Base-by-base conservation (phyloP, 2,329 filamentous ascomycete species). In the Byssochlamys sp. region DNA sequence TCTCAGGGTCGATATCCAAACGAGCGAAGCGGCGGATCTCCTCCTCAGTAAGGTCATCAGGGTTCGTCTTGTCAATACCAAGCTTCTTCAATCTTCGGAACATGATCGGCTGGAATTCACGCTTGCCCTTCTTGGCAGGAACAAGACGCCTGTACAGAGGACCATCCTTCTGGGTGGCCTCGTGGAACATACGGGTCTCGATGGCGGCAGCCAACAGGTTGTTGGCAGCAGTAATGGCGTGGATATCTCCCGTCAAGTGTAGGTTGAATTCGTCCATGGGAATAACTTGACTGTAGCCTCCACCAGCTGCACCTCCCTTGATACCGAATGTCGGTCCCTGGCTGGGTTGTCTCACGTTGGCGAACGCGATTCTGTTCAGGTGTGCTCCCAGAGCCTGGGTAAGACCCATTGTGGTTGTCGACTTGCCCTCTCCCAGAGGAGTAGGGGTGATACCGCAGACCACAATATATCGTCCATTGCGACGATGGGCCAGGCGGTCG, bases 231-330 rank as follows among this genome's bases (percentile, higher is more conserved):
- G 91, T 91, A 69, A 99, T 94, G 63, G 94, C 94, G 73, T 99
- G 94, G 58, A 99, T 97, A 72, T 99, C 94, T 67, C 94, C 94
- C 57, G 94, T 99, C 68, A 99, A 78, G 74, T 99, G 94, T 70
- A 99, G 80, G 77, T 99, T 99, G 80, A 99, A 99, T 75, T 99
- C 94, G 67, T 99, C 94, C 94, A 99, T 99, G 59, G 94, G 94
- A 67, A 99, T 97, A 69, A 99, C 94, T 74, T 99, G 94, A 73
- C 90, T 96, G 83, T 97, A 99, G 45, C 94, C 94, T 73, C 94
- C 94, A 68, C 94, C 94, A 57, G 94, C 94, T 59, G 94, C 94
- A 68, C 94, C 94, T 61, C 94, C 94, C 81, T 99, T 99, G 81
- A 99, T 97, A 68, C 94, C 94, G 72, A 99, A 99, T 0, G 94